phyloP scores from a whole-genome alignment of 208 protist species.

The Borovskyia barvae region DNA sequence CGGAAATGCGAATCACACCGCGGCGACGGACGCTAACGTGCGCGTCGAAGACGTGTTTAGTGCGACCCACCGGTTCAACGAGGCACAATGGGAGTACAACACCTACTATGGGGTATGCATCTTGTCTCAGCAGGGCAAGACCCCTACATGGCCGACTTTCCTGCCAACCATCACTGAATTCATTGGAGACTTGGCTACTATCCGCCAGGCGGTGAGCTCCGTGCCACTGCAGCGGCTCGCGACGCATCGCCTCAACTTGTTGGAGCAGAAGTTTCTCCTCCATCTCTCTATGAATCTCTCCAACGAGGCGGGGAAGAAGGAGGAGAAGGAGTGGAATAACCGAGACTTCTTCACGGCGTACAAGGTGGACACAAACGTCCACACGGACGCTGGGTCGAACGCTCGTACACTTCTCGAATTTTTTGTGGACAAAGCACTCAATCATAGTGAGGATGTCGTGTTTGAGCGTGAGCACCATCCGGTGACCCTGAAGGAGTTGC shows the following conservation, averaged over 20 bases:
- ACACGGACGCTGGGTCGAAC: constrained; percentile 85
- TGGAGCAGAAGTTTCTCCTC: constrained; percentile 93
- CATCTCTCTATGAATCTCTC: constrained; percentile 92
- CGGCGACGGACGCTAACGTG: constrained; percentile 29
- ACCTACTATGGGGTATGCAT: constrained; percentile 90
- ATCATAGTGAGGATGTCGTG: constrained; percentile 89
- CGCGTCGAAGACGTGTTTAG: constrained; percentile 88
- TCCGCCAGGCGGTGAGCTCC: constrained; percentile 61
- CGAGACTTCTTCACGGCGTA: constrained; percentile 89
- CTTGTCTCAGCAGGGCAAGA: constrained; percentile 59
- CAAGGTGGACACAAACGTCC: constrained; percentile 92
- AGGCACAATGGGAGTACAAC: constrained; percentile 86
- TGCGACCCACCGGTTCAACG: constrained; percentile 68
- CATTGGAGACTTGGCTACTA: constrained; percentile 73
- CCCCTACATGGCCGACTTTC: constrained; percentile 73
- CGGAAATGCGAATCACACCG: constrained; percentile 45
- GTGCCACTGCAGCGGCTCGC: constrained; percentile 74
- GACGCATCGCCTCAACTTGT: constrained; percentile 81
- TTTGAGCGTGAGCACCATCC: constrained; percentile 79
- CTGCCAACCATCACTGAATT: constrained; percentile 78
- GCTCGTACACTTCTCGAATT: constrained; percentile 88
- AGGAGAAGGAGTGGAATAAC: constrained; percentile 91
- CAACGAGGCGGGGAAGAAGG: constrained; percentile 68
- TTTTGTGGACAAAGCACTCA: constrained; percentile 86
- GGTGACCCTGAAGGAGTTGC: constrained; percentile 77